These are phyloP conservation scores for Fraxinus nigra DNA, from an alignment of 305 asterid genomes.

Conservation along the genomic window DNA sequence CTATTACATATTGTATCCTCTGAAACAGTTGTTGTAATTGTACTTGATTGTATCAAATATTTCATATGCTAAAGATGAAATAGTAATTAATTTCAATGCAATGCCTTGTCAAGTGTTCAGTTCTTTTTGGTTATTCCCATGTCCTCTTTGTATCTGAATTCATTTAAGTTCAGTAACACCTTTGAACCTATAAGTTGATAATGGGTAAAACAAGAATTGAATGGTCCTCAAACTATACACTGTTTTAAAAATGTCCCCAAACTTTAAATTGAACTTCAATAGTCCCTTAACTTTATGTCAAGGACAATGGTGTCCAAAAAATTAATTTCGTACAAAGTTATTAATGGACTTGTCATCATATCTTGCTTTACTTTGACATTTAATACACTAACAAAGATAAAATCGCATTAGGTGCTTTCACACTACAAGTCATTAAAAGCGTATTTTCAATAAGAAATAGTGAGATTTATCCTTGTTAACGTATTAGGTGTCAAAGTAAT, in stretches of 20 bases:
- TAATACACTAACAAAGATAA: neutral
- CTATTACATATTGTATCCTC: constrained; percentile 10
- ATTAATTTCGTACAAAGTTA: too few species aligned
- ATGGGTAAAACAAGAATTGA: neutral
- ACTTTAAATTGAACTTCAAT: neutral
- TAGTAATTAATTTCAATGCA: neutral
- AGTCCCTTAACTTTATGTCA: neutral
- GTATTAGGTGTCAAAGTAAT: neutral
- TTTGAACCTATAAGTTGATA: neutral
- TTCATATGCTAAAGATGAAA: constrained; percentile 12
- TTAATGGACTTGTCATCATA: neutral
- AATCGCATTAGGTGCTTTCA: neutral
- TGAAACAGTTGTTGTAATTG: constrained; percentile 18
- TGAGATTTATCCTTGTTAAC: neutral
- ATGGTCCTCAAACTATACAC: neutral
- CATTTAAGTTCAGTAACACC: constrained; percentile 14
- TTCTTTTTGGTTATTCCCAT: neutral
- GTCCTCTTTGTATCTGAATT: neutral
- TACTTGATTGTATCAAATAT: constrained; percentile 8
- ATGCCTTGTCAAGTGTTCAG: neutral
- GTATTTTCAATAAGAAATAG: neutral
- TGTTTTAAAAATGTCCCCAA: neutral
- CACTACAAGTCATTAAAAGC: neutral
- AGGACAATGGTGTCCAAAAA: too few species aligned
- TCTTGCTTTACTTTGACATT: neutral